Evolutionary conservation across 169 alveolate species (phyloP), one percentile per base, ranked within the genome.

Genomic region (Cryptosporidium ryanae): DNA sequence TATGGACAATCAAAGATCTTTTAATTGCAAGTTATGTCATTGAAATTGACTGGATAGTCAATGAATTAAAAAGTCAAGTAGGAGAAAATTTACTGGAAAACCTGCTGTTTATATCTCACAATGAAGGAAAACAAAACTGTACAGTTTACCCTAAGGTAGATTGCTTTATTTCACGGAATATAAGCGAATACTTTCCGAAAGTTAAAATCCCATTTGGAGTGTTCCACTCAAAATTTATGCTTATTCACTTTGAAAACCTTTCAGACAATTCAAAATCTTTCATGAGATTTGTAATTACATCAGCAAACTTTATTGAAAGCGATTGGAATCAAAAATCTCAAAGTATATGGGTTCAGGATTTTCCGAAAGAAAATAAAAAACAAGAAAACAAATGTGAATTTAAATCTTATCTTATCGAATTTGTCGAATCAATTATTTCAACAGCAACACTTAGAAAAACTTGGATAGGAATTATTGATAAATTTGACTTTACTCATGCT

Each of bases 261-360:
- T 0, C n/a, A 31, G 29, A 68, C 8, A 25, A 18, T 31, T n/a
- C 50, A 48, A 68, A 29, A 32, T 32, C n/a, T 27, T 76, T 76
- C 38, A 43, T 76, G 15, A 55, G 87, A 55, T 59, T 76, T 25
- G 64, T 76, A 6, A 59, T 76, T 59, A 76, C 87, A n/a, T 59
- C 87, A 23, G 87, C 87, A 10, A 76, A 76, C 27, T 55, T 76
- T 76, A 23, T 61, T 21, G 48, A 38, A 27, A 27, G 38, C 6
- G 87, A 76, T 38, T 76, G 87, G 87, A 61, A 57, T 43, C 3
- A 44, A 10, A 76, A 76, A 25, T 43, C 76, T 8, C 87, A 76
- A 59, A 32, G 76, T 29, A 61, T 76, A 38, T 76, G 87, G 87
- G 87, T 61, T 2, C 87, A 76, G 17, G 87, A 76, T 21, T 76